phyloP scores from a whole-genome alignment of 495 filamentous ascomycete genomes.

The Cryomyces minteri region DNA sequence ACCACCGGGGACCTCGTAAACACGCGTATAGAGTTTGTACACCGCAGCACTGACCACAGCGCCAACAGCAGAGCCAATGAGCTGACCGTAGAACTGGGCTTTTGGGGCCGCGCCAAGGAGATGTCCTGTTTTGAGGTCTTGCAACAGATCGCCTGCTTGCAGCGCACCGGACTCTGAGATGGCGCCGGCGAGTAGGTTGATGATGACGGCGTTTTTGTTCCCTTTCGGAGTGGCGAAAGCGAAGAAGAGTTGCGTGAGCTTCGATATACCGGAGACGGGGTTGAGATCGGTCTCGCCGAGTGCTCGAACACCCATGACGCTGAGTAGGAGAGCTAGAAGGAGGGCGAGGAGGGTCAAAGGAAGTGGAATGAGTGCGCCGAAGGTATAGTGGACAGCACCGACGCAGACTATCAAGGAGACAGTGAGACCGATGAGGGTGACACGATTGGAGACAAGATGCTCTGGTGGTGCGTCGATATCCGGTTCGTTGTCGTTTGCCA shows the following conservation, averaged over 20 bases:
- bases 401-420: slow-evolving; percentile 67
- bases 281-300: slow-evolving; percentile 94
- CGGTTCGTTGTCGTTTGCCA: slow-evolving; percentile 7
- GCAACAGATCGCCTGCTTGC: slow-evolving; percentile 95
- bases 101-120: slow-evolving; percentile 79
- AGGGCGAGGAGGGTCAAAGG: slow-evolving; percentile 68
- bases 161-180: slow-evolving; percentile 74
- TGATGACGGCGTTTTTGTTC: slow-evolving; percentile 62
- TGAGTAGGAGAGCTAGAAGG: slow-evolving; percentile 69
- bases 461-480: slow-evolving; percentile 64
- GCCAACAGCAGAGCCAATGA: slow-evolving; percentile 78
- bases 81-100: slow-evolving; percentile 91
- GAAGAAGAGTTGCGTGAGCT: slow-evolving; percentile 90
- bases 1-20: slow-evolving; percentile 73
- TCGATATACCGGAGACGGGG: slow-evolving; percentile 90
- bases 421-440: slow-evolving; percentile 54
- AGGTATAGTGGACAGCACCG: slow-evolving; percentile 57
- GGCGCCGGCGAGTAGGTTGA: slow-evolving; percentile 89
- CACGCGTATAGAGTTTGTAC: slow-evolving; percentile 78
- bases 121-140: slow-evolving; percentile 95
- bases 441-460: slow-evolving; percentile 66
- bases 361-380: slow-evolving; percentile 42
- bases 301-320: slow-evolving; percentile 89
- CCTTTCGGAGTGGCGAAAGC: slow-evolving; percentile 66
- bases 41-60: slow-evolving; percentile 74